Percentiles rank a stretch among this genome's conserved stretches.
These are phyloP conservation scores for Neurospora sp. DNA, from an alignment of 495 filamentous ascomycete genomes.

Conservation along the genomic window DNA sequence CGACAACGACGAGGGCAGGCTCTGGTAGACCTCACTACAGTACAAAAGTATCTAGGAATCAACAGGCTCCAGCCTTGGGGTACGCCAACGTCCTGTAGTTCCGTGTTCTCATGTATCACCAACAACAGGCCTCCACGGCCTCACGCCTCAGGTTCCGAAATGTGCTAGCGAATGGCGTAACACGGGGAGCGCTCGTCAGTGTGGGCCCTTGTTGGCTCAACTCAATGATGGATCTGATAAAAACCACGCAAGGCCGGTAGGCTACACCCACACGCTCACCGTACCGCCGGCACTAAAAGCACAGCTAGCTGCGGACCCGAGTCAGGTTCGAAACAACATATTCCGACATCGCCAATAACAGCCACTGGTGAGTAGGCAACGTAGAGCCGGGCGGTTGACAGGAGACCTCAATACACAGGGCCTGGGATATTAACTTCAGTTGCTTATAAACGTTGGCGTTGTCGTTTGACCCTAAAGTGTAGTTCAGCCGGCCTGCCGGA, in stretches of 20 bases:
- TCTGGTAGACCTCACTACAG: neutral
- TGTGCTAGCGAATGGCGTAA: neutral
- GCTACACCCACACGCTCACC: neutral
- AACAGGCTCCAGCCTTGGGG: neutral
- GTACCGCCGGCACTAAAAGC: neutral
- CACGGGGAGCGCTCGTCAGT: neutral
- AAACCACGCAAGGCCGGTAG: neutral
- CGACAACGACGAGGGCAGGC: neutral
- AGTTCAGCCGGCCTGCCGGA: neutral
- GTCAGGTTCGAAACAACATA: neutral
- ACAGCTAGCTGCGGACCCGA: neutral
- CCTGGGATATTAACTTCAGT: neutral
- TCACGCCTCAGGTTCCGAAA: neutral
- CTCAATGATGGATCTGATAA: neutral
- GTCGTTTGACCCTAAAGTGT: neutral
- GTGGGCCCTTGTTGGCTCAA: neutral
- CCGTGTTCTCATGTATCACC: neutral
- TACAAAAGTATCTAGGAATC: neutral
- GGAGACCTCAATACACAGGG: neutral
- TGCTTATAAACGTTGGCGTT: neutral
- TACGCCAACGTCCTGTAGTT: neutral
- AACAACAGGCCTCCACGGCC: neutral
- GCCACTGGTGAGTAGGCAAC: neutral
- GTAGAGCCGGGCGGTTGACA: neutral
- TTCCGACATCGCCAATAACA: neutral